These are phyloP conservation scores for Penicillium mononematosum DNA, from an alignment of 495 filamentous ascomycete species.

Conservation along the genomic window DNA sequence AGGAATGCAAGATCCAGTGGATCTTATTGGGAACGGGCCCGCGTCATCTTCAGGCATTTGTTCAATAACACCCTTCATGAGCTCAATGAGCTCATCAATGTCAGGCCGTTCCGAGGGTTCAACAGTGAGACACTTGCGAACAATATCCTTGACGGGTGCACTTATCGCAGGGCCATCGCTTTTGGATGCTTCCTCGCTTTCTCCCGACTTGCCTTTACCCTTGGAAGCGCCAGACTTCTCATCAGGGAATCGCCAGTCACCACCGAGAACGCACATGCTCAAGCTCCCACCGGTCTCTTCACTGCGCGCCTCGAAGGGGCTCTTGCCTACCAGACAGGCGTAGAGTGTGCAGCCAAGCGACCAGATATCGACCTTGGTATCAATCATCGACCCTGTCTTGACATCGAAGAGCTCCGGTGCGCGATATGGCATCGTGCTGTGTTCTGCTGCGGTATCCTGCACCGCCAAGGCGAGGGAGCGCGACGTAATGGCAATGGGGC, in stretches of 20 bases:
- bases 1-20: not conserved
- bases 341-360: slow-evolving; percentile 94
- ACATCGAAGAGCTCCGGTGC: slow-evolving; percentile 98
- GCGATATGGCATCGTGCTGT: slow-evolving; percentile 97
- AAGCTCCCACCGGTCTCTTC: slow-evolving; percentile 95
- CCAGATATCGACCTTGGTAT: slow-evolving; percentile 99
- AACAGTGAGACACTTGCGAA: slow-evolving; percentile 85
- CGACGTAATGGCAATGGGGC: slow-evolving; percentile 89
- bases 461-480: slow-evolving; percentile 86
- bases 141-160: slow-evolving; percentile 77
- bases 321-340: slow-evolving; percentile 92
- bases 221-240: slow-evolving; percentile 62
- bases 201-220: slow-evolving; percentile 49
- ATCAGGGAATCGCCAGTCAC: slow-evolving; percentile 92
- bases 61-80: slow-evolving; percentile 73
- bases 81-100: slow-evolving; percentile 80
- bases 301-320: slow-evolving; percentile 89
- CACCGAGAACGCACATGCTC: slow-evolving; percentile 85
- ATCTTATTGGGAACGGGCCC: slow-evolving; percentile 29
- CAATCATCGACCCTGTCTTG: slow-evolving; percentile 86
- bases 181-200: slow-evolving; percentile 27
- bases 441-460: slow-evolving; percentile 92
- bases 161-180: slow-evolving; percentile 53
- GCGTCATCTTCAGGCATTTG: slow-evolving; percentile 65
- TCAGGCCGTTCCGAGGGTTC: slow-evolving; percentile 89